These are phyloP conservation scores for Ceratobasidium papillatum DNA, from an alignment of 1,284 basidiomycete genomes.

Conservation along the genomic window DNA sequence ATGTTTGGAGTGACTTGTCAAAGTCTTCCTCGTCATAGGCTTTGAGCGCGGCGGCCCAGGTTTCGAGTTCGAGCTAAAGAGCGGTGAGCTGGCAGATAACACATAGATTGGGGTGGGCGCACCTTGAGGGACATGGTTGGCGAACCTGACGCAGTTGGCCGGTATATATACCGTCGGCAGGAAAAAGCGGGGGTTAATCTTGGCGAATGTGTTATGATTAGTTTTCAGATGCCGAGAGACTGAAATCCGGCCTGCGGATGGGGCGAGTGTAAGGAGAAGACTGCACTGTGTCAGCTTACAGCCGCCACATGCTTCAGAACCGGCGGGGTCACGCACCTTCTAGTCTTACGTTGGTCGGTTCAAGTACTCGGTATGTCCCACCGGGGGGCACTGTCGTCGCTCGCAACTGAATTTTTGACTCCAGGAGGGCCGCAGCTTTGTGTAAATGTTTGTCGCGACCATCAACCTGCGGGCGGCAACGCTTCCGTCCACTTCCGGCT, in stretches of 20 bases:
- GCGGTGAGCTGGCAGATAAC: neutral
- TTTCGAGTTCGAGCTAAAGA: conserved; percentile 72
- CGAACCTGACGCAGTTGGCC: conserved; percentile 8
- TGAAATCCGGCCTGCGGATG: conserved; percentile 41
- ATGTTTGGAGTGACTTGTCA: conserved; percentile 73
- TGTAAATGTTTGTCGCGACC: conserved; percentile 4
- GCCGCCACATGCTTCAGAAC: conserved; percentile 6
- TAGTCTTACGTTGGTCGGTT: neutral
- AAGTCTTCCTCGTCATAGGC: conserved; percentile 87
- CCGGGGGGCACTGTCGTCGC: neutral
- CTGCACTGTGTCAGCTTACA: conserved; percentile 21
- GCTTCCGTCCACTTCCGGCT: conserved; percentile 7
- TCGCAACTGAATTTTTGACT: neutral
- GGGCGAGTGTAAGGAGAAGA: neutral
- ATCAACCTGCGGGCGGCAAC: conserved; percentile 23
- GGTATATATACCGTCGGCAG: conserved; percentile 8
- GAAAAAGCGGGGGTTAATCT: neutral
- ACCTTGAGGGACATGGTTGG: conserved; percentile 52
- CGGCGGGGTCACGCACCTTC: conserved; percentile 11
- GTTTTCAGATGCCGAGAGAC: conserved; percentile 8
- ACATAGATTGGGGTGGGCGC: neutral
- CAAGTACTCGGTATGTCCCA: too few relatives aligned
- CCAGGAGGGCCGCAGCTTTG: neutral
- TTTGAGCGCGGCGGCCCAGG: conserved; percentile 83
- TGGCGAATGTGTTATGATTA: neutral